phyloP scores from a whole-genome alignment of 345 rosid genomes.

The Populus pruinosa region DNA sequence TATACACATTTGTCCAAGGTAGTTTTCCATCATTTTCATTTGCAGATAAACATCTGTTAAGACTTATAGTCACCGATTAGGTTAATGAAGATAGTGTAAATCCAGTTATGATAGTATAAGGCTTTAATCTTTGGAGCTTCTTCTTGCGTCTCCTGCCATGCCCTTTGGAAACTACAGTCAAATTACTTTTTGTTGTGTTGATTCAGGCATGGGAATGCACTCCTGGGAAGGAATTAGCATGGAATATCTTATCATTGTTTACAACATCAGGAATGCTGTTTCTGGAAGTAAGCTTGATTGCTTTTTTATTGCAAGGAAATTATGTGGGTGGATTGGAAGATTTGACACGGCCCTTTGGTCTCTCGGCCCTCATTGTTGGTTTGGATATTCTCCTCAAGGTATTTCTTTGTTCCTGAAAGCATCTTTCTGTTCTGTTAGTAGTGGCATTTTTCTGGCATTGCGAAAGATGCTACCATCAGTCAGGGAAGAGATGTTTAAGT shows the following conservation, averaged over 20 bases:
- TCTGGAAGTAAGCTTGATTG: constrained; percentile 92
- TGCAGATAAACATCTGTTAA: not conserved
- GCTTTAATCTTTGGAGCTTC: not conserved
- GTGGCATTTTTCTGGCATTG: not conserved
- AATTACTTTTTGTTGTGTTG: not conserved
- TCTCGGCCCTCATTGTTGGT: constrained; percentile 70
- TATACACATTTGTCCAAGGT: not conserved
- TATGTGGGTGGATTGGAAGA: constrained; percentile 73
- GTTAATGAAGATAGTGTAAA: not conserved
- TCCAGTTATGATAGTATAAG: not conserved
- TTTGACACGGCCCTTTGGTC: constrained; percentile 65
- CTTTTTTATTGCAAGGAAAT: constrained; percentile 87
- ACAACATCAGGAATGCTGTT: constrained; percentile 92
- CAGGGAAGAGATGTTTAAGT: not conserved
- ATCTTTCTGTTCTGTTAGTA: not conserved
- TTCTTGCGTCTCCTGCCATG: not conserved
- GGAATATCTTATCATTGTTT: constrained; percentile 76
- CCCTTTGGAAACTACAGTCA: not conserved
- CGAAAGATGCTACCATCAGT: not conserved
- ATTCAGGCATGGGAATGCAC: constrained; percentile 81
- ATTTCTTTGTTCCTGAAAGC: constrained; percentile 7
- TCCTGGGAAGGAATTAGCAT: constrained; percentile 66
- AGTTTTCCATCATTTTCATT: not conserved
- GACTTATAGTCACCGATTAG: not conserved
- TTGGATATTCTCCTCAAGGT: constrained; percentile 91